Base-by-base conservation (phyloP, 257 asterid species). In the Linderniella brevidens region DNA sequence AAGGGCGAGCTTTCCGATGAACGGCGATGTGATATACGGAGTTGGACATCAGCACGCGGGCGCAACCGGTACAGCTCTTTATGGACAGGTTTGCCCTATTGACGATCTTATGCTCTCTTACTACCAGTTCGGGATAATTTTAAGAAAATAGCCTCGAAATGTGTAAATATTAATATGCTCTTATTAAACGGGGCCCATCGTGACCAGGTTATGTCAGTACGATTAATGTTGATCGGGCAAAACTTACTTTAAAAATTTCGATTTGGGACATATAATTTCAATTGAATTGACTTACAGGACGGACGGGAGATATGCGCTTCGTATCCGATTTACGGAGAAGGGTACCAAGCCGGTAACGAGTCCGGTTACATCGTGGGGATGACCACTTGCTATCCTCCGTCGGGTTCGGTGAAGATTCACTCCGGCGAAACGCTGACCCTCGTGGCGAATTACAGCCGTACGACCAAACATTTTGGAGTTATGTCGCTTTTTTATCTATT, bases 31-130 rank as follows among this genome's bases (percentile, higher is more conserved):
- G 45, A 63, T 86, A 38, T 79, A 82, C 11, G 93, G 83, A 35
- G 94, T 71, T 19, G 92, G 77, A 35, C 97, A 86, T 67, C 86
- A 69, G 69, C 94, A 86, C 55, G 48, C 80, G 0, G 97, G 86
- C 46, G 97, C 93, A 40, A 14, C 51, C 48, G 93, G 97, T 15
- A 48, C 76, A 48, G 19, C 86, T 49, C 85, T 82, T 6, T 66
- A 67, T 15, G 92, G 93, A 40, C 86, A 79, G 93, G 97, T 86
- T 64, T n/a, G 5, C 17, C 7, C 32, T 25, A 2, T 2, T 25
- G n/a, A n/a, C n/a, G n/a, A n/a, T n/a, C n/a, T n/a, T n/a, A n/a
- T n/a, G n/a, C n/a, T n/a, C n/a, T n/a, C n/a, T n/a, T n/a, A n/a
- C n/a, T n/a, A n/a, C n/a, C n/a, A n/a, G n/a, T n/a, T n/a, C n/a